Evolutionary conservation across 2,329 filamentous ascomycete species (phyloP), one percentile per base, ranked within the genome.

Genomic region (Neurospora crassa): DNA sequence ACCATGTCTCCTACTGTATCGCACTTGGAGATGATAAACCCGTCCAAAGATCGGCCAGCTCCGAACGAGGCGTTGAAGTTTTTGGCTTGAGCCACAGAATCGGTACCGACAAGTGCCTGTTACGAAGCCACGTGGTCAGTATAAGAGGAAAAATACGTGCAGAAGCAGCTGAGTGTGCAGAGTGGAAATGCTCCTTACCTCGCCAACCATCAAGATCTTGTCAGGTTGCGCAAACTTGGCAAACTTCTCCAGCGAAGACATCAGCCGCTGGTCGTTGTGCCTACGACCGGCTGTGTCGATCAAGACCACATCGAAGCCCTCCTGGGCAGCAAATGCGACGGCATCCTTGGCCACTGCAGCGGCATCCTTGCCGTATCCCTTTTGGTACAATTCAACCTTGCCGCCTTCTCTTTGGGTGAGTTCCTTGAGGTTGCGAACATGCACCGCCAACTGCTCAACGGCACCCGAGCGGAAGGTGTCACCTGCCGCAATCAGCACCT

Each of bases 1-100:
- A 97, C 94, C 94, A 98, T 98, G 82, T 97, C 95, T n/a, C 96
- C 96, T 45, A 99, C 96, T 0, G 96, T 99, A 83, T 99, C 96
- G 80, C 96, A 98, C 82, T 99, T 99, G 73, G 91, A 95, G 77
- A 99, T 97, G 79, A 99, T 97, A 81, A 99, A 99, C 6, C 96
- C 96, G 81, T 99, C 96, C 45, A 99, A 86, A 40, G 88, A 88
- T 71, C 95, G 86, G 16, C 89, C 90, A 5, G 88, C 85, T 41
- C 96, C 96, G 82, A 99, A 98, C 2, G 93, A 92, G 45, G 91
- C 89, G 79, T 97, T 97, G 84, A 99, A 99, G 83, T 97, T 97
- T 77, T 94, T 88, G 3, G 96, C 96, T 82, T 99, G 96, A 68
- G 94, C 93, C 29, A 99, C 96, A 4, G 92, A 94, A 81, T 99